Evolutionary conservation across 23 red algal species (phyloP).

Genomic region (Porphyridium purpureum): DNA sequence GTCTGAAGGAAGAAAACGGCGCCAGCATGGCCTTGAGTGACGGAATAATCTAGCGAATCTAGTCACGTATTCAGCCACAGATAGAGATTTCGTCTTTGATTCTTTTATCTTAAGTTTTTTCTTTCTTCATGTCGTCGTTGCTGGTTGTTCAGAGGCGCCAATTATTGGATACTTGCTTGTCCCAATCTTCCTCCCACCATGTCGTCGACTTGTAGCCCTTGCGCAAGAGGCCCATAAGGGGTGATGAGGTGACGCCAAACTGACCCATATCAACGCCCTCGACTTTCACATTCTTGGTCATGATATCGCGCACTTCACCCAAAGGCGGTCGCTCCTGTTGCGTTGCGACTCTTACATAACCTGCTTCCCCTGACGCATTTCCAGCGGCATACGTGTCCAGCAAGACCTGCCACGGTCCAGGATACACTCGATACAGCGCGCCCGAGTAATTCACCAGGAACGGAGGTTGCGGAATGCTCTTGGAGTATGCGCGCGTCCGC

Average conservation of each 20-base stretch:
- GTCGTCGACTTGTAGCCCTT: conserved; percentile 51
- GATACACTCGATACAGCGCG: conserved; percentile 58
- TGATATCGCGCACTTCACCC: conserved; percentile 36
- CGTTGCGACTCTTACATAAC: conserved; percentile 30
- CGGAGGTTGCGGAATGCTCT: conserved; percentile 26
- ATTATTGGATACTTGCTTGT: conserved; percentile 29
- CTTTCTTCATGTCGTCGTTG: too few species aligned
- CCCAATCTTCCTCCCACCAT: conserved; percentile 64
- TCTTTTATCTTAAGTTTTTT: too few species aligned
- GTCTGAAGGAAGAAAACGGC: too few species aligned
- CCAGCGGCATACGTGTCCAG: conserved; percentile 56
- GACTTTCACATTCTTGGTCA: conserved; percentile 36
- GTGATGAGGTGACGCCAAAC: background rate
- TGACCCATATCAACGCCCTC: conserved; percentile 13
- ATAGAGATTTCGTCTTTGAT: too few species aligned
- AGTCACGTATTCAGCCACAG: too few species aligned
- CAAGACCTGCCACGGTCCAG: conserved; percentile 65
- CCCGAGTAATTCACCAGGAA: conserved; percentile 73
- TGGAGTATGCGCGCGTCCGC: conserved; percentile 62
- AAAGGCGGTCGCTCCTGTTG: conserved; percentile 32
- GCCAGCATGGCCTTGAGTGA: too few species aligned
- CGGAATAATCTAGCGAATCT: too few species aligned
- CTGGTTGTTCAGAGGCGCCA: conserved; percentile 53
- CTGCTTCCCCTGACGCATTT: too few species aligned
- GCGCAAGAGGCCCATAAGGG: conserved; percentile 2